phyloP scores from a whole-genome alignment of 805 yeast species.

The Ogataea saltuana region DNA sequence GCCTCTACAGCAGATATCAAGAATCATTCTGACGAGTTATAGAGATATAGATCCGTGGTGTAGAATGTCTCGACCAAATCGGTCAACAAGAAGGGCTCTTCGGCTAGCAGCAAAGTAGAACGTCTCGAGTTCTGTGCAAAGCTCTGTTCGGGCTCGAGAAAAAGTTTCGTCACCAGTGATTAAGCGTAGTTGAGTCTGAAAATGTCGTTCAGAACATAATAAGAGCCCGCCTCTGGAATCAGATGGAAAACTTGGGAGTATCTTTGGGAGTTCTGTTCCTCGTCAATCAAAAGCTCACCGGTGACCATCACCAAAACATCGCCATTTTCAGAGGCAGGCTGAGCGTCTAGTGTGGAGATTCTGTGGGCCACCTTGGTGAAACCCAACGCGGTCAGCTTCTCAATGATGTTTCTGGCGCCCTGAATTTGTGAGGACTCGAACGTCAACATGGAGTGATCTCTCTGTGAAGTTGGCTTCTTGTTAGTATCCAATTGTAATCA shows the following conservation, averaged over 20 bases:
- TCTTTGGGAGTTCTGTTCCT: slow-evolving; percentile 92
- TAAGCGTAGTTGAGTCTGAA: slow-evolving; percentile 89
- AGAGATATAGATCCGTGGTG: too few species aligned
- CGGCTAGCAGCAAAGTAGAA: too few species aligned
- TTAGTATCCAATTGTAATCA: slow-evolving; percentile 8
- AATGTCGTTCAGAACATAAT: slow-evolving; percentile 94
- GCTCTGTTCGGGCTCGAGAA: not conserved
- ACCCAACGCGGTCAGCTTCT: slow-evolving; percentile 84
- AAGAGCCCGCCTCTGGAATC: slow-evolving; percentile 87
- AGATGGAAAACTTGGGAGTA: slow-evolving; percentile 97
- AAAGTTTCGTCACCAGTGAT: too few species aligned
- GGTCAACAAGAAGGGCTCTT: too few species aligned
- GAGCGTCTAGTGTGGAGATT: slow-evolving; percentile 94
- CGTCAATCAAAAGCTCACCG: slow-evolving; percentile 90
- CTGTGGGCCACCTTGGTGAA: slow-evolving; percentile 92
- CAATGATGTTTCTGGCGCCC: slow-evolving; percentile 91
- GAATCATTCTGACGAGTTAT: too few species aligned
- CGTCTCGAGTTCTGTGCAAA: too few species aligned
- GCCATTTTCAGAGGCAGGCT: slow-evolving; percentile 90
- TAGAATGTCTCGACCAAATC: too few species aligned
- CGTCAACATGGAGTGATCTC: slow-evolving; percentile 97
- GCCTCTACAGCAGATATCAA: too few species aligned
- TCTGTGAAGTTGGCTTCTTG: slow-evolving; percentile 38
- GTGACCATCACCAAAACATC: slow-evolving; percentile 97
- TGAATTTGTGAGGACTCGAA: slow-evolving; percentile 93